Percentiles rank a stretch among this genome's conserved stretches.
phyloP scores from a whole-genome alignment of 495 filamentous ascomycete genomes.

The Penicillium odoratum region DNA sequence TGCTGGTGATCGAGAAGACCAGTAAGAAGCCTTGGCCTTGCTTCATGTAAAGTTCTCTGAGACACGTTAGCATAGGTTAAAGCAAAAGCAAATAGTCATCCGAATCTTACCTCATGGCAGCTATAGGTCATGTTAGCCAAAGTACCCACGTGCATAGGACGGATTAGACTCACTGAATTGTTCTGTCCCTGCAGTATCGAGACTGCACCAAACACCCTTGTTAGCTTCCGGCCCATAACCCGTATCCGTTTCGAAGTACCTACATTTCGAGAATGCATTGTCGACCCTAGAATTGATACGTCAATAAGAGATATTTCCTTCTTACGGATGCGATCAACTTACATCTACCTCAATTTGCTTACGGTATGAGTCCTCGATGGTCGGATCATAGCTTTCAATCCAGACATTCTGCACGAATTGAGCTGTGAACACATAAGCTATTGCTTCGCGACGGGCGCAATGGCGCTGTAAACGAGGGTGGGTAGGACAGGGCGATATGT shows the following conservation, averaged over 20 bases:
- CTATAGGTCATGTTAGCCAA: conserved; percentile 43
- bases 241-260: conserved; percentile 26
- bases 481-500: conserved; percentile 30
- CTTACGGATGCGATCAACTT: conserved; percentile 37
- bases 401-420: conserved; percentile 99
- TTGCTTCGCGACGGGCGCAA: conserved; percentile 7
- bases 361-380: conserved; percentile 96
- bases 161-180: conserved; percentile 78
- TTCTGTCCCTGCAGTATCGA: conserved; percentile 97
- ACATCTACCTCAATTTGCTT: conserved; percentile 96
- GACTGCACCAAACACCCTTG: conserved; percentile 44
- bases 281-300: conserved; percentile 62
- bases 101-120: conserved; percentile 65
- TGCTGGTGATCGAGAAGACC: conserved; percentile 94
- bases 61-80: conserved; percentile 8
- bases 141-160: conserved; percentile 17
- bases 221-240: conserved; percentile 1
- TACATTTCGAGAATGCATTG: conserved; percentile 98
- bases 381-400: conserved; percentile 99
- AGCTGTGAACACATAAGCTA: conserved; percentile 53
- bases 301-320: conserved; percentile 23
- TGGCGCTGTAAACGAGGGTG: not conserved
- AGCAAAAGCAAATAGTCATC: conserved; percentile 3
- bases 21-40: conserved; percentile 94
- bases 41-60: conserved; percentile 94